Evolutionary conservation across 805 yeast genomes (phyloP), one percentile per base, ranked within the genome.

Genomic region (Cyberlindnera veronae): DNA sequence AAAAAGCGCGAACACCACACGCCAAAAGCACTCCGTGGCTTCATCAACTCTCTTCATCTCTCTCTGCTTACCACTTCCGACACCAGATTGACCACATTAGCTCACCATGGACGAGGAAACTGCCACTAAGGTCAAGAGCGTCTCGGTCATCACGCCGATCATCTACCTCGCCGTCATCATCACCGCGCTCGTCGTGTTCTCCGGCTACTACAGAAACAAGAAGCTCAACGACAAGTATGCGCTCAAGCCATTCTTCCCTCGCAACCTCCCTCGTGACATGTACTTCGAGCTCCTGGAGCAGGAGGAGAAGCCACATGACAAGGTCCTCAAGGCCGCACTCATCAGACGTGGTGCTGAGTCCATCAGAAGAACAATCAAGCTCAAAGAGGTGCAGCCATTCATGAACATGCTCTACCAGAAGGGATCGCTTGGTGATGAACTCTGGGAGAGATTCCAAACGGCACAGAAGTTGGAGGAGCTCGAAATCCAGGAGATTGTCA

Each of bases 361-460:
- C 10, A 70, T 93, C 41, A 79, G 95, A 62, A 76, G 96, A 56
- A 72, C 93, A 45, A 72, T 91, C 62, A 84, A 85, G 56, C 67
- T 89, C 59, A 83, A 84, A 59, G 97, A 91, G 58, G 71, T 76
- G 46, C 84, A 84, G 61, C 81, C 81, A 6, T 77, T 72, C 41
- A 75, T 88, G 55, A 77, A 74, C 36, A 69, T 75, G 39, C 68
- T 93, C 45, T 90, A 89, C 60, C 91, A 90, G 57, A 78, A 77
- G 39, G 98, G 98, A 0, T 79, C 89, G 14, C 81, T 93, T 46
- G 97, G 97, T 24, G 98, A 93, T 55, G 95, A 85, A 38, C 68
- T 86, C 26, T 84, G 77, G 73, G 83, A 84, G 60, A 81, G 93
- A 53, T 89, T 76, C 62, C 81, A 79, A 50, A 75, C 87, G 36